phyloP scores from a whole-genome alignment of 208 protist genomes.

The Crithidia brevicula region DNA sequence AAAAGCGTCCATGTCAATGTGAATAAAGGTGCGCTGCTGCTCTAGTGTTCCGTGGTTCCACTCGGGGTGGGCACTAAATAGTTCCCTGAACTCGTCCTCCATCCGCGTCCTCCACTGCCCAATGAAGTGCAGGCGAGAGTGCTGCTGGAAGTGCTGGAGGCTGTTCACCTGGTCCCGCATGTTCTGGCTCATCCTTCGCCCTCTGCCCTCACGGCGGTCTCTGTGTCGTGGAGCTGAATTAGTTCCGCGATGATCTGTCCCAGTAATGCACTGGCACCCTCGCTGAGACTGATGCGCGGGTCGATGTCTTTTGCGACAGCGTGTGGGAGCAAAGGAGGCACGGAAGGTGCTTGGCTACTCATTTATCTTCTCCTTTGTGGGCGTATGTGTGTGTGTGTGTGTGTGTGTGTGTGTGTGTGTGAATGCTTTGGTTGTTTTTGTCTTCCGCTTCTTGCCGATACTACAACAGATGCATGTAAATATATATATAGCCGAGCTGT shows the following conservation, averaged over 20 bases:
- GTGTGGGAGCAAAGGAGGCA: conserved; percentile 34
- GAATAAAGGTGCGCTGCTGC: conserved; percentile 71
- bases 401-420: neutral
- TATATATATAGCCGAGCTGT: too few species aligned
- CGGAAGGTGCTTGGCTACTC: too few species aligned
- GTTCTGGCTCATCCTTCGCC: conserved; percentile 9
- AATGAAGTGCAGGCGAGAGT: conserved; percentile 95
- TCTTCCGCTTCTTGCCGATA: too few species aligned
- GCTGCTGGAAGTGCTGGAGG: conserved; percentile 86
- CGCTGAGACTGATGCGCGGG: conserved; percentile 42
- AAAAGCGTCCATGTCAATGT: conserved; percentile 96
- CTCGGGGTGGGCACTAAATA: conserved; percentile 62
- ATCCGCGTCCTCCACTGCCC: conserved; percentile 90
- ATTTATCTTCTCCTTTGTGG: conserved; percentile 6
- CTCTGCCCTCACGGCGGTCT: neutral
- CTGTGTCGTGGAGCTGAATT: conserved; percentile 5
- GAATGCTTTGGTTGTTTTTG: too few species aligned
- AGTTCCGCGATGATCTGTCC: conserved; percentile 36
- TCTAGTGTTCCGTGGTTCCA: conserved; percentile 74
- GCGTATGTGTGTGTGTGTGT: neutral
- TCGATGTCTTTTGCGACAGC: conserved; percentile 49
- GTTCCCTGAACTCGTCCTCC: conserved; percentile 65
- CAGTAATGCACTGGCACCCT: conserved; percentile 38
- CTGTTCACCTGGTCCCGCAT: conserved; percentile 73
- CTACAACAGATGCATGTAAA: too few species aligned